Base-by-base conservation (phyloP, 768 basidiomycete genomes). In the Leccinum variicolor region DNA sequence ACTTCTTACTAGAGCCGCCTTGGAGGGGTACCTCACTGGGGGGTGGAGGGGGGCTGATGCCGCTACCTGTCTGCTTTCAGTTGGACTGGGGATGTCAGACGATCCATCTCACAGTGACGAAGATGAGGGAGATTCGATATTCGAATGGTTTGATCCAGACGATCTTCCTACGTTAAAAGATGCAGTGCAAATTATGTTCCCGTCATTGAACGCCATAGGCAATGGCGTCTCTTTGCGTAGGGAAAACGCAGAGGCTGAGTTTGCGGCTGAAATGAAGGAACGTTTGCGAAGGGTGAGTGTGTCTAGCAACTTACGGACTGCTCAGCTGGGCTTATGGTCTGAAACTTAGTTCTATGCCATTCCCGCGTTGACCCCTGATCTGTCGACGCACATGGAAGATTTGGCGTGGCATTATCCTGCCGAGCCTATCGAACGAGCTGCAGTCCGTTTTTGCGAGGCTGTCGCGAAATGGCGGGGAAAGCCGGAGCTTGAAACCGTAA, bases 11-110 rank as follows among this genome's bases (percentile, higher is more conserved):
- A 82, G 92, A n/a, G 90, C 90, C 0, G 88, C 85, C 19, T 73
- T 94, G 52, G 91, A 95, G 66, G 92, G 92, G 0, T 94, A 94
- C 66, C 77, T 94, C 47, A 85, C 84, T 2, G 87, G 84, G 10
- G 87, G 88, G 0, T 95, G 92, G 92, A 80, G 79, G 28, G 91
- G 92, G 1, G 73, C 81, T 1, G 81, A 84, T 39, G 84, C 86
- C 6, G 79, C 85, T 10, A 86, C 90, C 64, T 83, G 87, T 58
- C 71, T 94, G 55, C 72, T 94, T 50, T 84, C 86, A 2, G 81
- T 93, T 23, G 92, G 92, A 1, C 72, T 89, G 46, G 83, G 84
- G 8, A 72, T 80, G 21, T 69, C 69, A 28, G 67, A 70, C 3
- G 59, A 67, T 29, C 33, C 43, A 31, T 57, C 57, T 25, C 69